A percentile compares a stretch with the other conserved stretches of the same genome.
Conservation (phyloP, 768 basidiomycete species). For the Leccinum obscurum region DNA sequence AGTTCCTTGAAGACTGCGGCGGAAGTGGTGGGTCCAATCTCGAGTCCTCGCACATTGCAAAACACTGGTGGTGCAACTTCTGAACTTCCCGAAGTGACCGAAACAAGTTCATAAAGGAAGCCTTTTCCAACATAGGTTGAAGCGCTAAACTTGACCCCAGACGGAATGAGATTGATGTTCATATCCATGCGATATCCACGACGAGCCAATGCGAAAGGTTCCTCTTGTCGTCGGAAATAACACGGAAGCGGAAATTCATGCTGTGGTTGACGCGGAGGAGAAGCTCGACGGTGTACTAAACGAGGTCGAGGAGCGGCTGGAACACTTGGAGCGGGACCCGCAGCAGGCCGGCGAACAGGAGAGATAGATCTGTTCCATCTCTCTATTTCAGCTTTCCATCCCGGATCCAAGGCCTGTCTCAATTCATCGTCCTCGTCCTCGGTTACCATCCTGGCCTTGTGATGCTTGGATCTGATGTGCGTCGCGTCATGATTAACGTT, state of each 20-base stretch:
- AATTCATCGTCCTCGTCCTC: slow-evolving; percentile 47
- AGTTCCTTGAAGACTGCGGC: slow-evolving; percentile 44
- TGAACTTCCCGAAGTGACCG: slow-evolving; percentile 32
- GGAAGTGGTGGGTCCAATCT: slow-evolving; percentile 45
- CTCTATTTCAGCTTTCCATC: slow-evolving; percentile 33
- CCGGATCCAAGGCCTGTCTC: slow-evolving; percentile 41
- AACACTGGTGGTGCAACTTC: slow-evolving; percentile 32
- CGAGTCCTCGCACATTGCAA: slow-evolving; percentile 40
- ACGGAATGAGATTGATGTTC: slow-evolving; percentile 47
- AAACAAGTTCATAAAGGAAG: slow-evolving; percentile 55
- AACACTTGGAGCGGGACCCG: slow-evolving; percentile 4
- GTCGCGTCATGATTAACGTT: slow-evolving; percentile 38
- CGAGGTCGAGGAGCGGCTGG: slow-evolving; percentile 14
- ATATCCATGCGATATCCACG: slow-evolving; percentile 47
- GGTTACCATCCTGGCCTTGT: slow-evolving; percentile 35
- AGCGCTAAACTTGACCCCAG: slow-evolving; percentile 51
- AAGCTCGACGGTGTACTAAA: slow-evolving; percentile 14
- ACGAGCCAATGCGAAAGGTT: not conserved
- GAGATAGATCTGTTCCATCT: slow-evolving; percentile 31
- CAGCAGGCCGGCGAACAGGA: slow-evolving; percentile 13
- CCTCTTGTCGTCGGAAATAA: slow-evolving; percentile 17
- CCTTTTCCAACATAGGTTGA: slow-evolving; percentile 62
- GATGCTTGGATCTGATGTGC: slow-evolving; percentile 36
- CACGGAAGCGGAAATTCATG: slow-evolving; percentile 15
- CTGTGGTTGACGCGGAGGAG: slow-evolving; percentile 3